A percentile compares a stretch with the other conserved stretches of the same genome.
phyloP scores from a whole-genome alignment of 768 basidiomycete species.

The Mycena rebaudengoi region DNA sequence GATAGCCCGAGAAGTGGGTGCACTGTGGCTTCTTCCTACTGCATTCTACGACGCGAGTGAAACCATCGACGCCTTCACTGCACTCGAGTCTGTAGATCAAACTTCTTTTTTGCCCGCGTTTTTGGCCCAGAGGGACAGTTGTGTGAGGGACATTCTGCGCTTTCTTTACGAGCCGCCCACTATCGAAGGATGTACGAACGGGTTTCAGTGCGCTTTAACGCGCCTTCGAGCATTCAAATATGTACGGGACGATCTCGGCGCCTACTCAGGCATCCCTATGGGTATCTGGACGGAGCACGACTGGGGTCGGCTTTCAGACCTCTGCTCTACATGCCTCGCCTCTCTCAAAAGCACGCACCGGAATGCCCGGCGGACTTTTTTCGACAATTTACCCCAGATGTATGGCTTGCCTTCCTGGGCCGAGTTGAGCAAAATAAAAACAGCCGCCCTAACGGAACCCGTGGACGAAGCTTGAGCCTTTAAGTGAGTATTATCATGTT shows the following conservation, averaged over 20 bases:
- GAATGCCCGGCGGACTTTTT: background rate
- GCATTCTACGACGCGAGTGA: too few species aligned
- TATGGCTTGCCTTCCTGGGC: slow-evolving; percentile 9
- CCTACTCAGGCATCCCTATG: background rate
- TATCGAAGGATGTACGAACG: background rate
- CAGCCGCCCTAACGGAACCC: too few species aligned
- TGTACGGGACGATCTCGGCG: background rate
- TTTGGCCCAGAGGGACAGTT: too few species aligned
- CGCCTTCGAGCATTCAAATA: background rate
- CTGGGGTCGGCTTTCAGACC: background rate
- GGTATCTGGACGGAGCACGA: background rate
- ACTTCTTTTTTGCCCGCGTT: too few species aligned
- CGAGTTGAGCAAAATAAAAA: slow-evolving; percentile 82
- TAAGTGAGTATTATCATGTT: too few species aligned
- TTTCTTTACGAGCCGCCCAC: background rate
- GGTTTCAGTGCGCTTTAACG: background rate
- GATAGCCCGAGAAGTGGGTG: slow-evolving; percentile 15
- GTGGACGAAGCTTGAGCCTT: too few species aligned
- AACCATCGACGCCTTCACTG: too few species aligned
- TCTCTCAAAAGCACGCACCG: background rate
- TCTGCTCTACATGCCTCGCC: background rate
- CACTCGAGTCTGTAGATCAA: too few species aligned
- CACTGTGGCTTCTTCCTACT: slow-evolving; percentile 14
- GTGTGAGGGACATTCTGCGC: slow-evolving; percentile 6
- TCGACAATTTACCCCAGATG: slow-evolving; percentile 7